Evolutionary conservation across 805 yeast species (phyloP), one percentile per base, ranked within the genome.

Genomic region (Spathaspora arborariae): DNA sequence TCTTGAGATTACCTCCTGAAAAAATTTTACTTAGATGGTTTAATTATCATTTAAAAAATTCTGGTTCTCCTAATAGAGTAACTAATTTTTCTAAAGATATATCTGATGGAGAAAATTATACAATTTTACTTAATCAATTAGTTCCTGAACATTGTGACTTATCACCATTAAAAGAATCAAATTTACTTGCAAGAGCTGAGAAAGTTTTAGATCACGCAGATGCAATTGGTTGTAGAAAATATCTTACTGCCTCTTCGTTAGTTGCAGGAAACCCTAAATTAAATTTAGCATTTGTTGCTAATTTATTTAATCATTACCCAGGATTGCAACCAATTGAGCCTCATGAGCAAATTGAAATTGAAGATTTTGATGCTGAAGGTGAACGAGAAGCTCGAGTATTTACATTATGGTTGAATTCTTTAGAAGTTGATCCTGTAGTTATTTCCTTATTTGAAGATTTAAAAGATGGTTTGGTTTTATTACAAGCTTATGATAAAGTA

Each of bases 351-450:
- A 88, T 94, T 22, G 98, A 91, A 63, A 88, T 94, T 56, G 99
- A 94, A 72, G 98, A 89, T 56, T 94, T 94, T 60, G 99, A 94
- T 64, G 99, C 99, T 20, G 99, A 94, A 71, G 99, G 99, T 52
- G 99, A 94, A 72, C 87, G 99, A 72, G 99, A 94, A 72, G 99
- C 99, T 2, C 81, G 99, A 67, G 99, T 94, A 10, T 94, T 94
- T 71, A 94, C 99, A 5, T 73, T 94, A 60, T 94, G 99, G 99
- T 80, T 94, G 62, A 94, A 94, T 70, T 89, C 97, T 1, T 78
- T 94, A 58, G 98, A 94, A 55, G 98, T 94, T 13, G 94, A 91
- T 52, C 97, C 98, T 21, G 88, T 97, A 20, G 92, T 94, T 49
- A 89, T 89, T 43, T 82, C 86, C 13, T 72, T 94, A 56, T 94